Evolutionary conservation across 805 yeast genomes (phyloP).

Genomic region (Wickerhamomyces bisporus): DNA sequence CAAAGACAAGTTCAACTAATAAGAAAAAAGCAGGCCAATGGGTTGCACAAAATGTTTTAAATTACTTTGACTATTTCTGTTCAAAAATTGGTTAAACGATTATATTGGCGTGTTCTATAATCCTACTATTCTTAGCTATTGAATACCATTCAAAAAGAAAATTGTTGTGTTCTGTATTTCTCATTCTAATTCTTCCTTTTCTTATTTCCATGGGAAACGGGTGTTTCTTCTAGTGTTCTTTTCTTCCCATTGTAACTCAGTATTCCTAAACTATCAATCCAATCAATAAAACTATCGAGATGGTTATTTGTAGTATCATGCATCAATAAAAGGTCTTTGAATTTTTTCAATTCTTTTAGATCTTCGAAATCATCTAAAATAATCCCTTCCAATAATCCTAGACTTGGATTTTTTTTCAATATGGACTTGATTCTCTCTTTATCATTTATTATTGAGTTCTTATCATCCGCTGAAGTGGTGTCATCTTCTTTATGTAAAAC

Average conservation of each 20-base stretch:
- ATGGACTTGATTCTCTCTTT: background rate
- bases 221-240: background rate
- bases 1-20: slow-evolving; percentile 13
- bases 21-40: slow-evolving; percentile 21
- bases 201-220: background rate
- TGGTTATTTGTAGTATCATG: background rate
- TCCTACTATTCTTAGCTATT: slow-evolving; percentile 8
- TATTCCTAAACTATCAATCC: background rate
- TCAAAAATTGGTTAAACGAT: no score
- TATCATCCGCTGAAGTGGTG: background rate
- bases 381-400: background rate
- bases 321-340: background rate
- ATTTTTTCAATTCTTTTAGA: background rate
- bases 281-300: background rate
- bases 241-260: background rate
- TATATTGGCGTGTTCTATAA: slow-evolving; percentile 1
- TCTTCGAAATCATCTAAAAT: background rate
- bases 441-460: background rate
- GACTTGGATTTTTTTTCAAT: background rate
- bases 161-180: no score
- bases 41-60: slow-evolving; percentile 15
- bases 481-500: background rate
- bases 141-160: no score
- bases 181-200: background rate
- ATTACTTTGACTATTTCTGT: slow-evolving; percentile 10